Conservation (phyloP, 306 rosid species). For the Sicyos baderoa region DNA sequence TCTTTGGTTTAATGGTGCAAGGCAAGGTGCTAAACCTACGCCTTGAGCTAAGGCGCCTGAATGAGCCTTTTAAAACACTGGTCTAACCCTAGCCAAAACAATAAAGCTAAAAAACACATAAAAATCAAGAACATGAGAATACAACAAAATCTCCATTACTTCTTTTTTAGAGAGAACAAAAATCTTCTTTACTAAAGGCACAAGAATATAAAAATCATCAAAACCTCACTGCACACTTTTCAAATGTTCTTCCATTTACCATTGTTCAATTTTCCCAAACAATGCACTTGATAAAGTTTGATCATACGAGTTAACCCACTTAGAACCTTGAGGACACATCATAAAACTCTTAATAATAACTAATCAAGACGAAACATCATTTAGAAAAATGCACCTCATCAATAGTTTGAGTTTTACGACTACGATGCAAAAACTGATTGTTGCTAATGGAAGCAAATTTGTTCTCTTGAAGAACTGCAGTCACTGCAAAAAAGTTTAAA, state of each 20-base stretch:
- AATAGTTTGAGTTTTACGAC: slow-evolving; percentile 68
- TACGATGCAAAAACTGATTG: slow-evolving; percentile 85
- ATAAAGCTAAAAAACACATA: neutral
- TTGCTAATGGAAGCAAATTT: slow-evolving; percentile 48
- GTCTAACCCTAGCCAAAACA: neutral
- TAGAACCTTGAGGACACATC: slow-evolving; percentile 17
- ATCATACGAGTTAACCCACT: slow-evolving; percentile 5
- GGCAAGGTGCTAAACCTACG: too few relatives aligned
- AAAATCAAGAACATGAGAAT: neutral
- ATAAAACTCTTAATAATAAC: slow-evolving; percentile 18
- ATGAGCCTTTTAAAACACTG: too few relatives aligned
- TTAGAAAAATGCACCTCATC: slow-evolving; percentile 54
- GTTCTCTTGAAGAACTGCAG: slow-evolving; percentile 66
- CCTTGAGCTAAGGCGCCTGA: too few relatives aligned
- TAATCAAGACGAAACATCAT: neutral
- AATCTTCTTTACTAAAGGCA: too few relatives aligned
- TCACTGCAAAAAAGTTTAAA: slow-evolving; percentile 14
- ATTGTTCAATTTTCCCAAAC: neutral
- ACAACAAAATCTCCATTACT: neutral
- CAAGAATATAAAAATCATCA: neutral
- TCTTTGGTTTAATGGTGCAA: too few relatives aligned
- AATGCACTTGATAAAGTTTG: neutral
- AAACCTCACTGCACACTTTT: slow-evolving; percentile 10
- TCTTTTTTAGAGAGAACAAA: too few relatives aligned
- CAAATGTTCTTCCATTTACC: too few relatives aligned